Evolutionary conservation across 2,329 filamentous ascomycete species (phyloP).

Genomic region (Colletotrichum sp.): DNA sequence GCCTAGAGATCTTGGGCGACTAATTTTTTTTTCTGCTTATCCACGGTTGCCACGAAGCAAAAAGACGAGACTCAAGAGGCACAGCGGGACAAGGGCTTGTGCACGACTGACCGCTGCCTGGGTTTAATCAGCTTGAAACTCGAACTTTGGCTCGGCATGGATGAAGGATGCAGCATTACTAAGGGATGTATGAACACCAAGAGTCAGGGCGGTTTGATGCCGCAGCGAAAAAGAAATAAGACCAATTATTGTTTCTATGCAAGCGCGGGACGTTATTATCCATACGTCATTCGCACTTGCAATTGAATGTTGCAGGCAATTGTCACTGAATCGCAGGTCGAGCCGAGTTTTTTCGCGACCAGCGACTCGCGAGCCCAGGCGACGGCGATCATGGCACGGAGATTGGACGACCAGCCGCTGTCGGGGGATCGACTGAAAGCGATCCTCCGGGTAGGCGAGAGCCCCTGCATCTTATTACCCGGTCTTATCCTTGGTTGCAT

Average conservation of each 20-base stretch:
- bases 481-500: not conserved
- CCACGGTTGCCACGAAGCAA: not conserved
- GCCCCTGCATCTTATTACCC: not conserved
- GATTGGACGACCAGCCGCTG: not conserved
- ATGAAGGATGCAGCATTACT: not conserved
- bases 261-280: not conserved
- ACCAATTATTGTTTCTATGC: not conserved
- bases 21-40: not conserved
- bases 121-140: conserved; percentile 18
- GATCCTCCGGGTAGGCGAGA: not conserved
- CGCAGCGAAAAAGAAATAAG: not conserved
- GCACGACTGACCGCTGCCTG: not conserved
- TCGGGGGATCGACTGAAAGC: not conserved
- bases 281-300: not conserved
- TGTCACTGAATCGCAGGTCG: not conserved
- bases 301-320: not conserved
- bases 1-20: conserved; percentile 5
- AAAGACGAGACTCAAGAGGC: not conserved
- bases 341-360: not conserved
- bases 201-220: not conserved
- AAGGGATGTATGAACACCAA: not conserved
- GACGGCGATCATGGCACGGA: not conserved
- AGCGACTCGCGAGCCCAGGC: not conserved
- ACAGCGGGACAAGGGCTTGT: not conserved
- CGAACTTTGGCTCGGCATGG: not conserved